A percentile compares a stretch with the other conserved stretches of the same genome.
Conservation (phyloP, 148 eudicot genomes). For the Persicaria tinctoria region DNA sequence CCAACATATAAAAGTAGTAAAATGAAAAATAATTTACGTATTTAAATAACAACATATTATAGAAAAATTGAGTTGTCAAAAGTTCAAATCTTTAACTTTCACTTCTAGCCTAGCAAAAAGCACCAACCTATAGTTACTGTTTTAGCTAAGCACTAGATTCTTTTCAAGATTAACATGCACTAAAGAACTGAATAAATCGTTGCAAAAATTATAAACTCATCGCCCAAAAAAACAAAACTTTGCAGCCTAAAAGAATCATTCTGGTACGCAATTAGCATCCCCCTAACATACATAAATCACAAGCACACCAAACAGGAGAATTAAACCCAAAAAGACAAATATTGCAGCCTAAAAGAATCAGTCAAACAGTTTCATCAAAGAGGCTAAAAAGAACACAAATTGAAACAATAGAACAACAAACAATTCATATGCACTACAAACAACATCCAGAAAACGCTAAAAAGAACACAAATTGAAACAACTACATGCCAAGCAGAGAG, state of each 20-base stretch:
- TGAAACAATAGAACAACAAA: neutral
- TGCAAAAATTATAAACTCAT: neutral
- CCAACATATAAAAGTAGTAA: no score
- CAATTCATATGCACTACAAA: neutral
- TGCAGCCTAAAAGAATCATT: neutral
- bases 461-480: neutral
- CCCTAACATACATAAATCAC: no score
- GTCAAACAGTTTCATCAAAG: no score
- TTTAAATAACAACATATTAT: neutral
- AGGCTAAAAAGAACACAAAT: neutral
- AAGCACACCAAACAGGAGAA: no score
- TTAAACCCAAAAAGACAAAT: no score
- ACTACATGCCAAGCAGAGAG: neutral
- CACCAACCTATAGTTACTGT: neutral
- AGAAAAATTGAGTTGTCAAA: neutral
- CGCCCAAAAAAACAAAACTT: neutral
- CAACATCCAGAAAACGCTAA: neutral
- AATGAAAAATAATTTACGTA: neutral
- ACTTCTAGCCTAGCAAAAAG: neutral
- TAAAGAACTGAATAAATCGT: neutral
- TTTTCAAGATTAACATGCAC: neutral
- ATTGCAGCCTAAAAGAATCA: no score
- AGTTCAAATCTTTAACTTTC: neutral
- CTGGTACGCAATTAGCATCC: no score
- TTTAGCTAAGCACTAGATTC: neutral